A percentile compares a stretch with the other conserved stretches of the same genome.
phyloP scores from a whole-genome alignment of 768 basidiomycete genomes.

The Phallus indusiatus region DNA sequence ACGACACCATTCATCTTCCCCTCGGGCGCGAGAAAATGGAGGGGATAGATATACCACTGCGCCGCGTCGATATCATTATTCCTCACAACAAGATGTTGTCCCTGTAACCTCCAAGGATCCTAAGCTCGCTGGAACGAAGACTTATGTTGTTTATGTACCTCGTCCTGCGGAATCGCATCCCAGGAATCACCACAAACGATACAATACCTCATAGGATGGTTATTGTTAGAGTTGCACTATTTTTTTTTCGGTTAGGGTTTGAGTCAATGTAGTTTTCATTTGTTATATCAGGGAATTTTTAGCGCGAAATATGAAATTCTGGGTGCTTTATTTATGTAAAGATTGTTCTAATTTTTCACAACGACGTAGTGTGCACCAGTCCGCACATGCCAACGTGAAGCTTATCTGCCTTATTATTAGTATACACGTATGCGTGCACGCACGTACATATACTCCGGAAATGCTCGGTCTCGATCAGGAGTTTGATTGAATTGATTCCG shows the following conservation, averaged over 20 bases:
- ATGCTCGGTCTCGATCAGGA: no score
- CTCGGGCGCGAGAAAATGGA: slow-evolving; percentile 32
- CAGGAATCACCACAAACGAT: slow-evolving; percentile 1
- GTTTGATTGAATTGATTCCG: no score
- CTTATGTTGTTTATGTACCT: slow-evolving; percentile 7
- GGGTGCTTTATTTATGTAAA: no score
- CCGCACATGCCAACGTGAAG: no score
- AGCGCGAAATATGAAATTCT: not conserved
- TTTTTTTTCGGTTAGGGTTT: not conserved
- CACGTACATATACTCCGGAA: no score
- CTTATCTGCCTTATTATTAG: no score
- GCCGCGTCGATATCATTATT: slow-evolving; percentile 2
- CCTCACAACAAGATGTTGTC: not conserved
- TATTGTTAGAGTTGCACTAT: not conserved
- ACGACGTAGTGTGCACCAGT: no score
- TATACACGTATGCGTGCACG: no score
- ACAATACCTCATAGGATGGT: not conserved
- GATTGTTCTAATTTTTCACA: not conserved
- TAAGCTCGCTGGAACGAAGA: slow-evolving; percentile 2
- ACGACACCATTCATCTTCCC: slow-evolving; percentile 31
- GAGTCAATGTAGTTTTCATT: not conserved
- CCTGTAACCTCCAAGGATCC: not conserved
- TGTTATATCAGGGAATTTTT: not conserved
- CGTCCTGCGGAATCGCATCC: slow-evolving; percentile 5
- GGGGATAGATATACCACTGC: slow-evolving; percentile 16